Conservation (phyloP, 2,329 filamentous ascomycete genomes). For the Harringtonia aguacate region DNA sequence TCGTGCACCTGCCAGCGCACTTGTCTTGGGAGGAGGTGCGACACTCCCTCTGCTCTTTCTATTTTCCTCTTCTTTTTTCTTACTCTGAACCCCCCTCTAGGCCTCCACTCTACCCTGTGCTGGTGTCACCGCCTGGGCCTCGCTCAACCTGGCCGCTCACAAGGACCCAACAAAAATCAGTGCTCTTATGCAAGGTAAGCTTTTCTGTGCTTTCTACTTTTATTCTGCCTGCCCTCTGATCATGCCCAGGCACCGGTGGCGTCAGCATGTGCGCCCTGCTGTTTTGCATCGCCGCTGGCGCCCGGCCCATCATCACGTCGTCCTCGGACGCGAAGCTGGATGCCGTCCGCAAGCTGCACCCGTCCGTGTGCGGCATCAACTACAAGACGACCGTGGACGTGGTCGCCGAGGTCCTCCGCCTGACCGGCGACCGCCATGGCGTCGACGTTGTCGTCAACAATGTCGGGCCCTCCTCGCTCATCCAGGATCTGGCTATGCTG, state of each 20-base stretch:
- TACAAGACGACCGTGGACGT: constrained; percentile 14
- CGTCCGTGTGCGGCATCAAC: constrained; percentile 14
- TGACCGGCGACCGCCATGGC: constrained; percentile 15
- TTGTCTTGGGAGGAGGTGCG: constrained; percentile 16
- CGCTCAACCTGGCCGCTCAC: constrained; percentile 5
- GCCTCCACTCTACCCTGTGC: constrained; percentile 13
- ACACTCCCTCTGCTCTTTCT: not conserved
- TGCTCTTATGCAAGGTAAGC: not conserved
- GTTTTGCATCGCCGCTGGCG: constrained; percentile 14
- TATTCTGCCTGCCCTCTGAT: not conserved
- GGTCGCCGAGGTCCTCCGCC: constrained; percentile 9
- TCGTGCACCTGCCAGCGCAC: constrained; percentile 13
- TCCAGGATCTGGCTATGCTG: constrained; percentile 9
- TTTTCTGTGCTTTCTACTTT: not conserved
- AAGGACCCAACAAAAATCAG: not conserved
- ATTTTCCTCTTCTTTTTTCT: not conserved
- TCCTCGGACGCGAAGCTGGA: constrained; percentile 18
- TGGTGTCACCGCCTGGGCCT: constrained; percentile 14
- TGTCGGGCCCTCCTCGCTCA: constrained; percentile 12
- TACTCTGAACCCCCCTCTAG: not conserved
- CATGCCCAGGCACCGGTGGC: constrained; percentile 18
- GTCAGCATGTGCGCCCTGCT: constrained; percentile 17
- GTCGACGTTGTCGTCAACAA: constrained; percentile 19
- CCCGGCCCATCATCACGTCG: constrained; percentile 18
- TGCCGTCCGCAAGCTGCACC: constrained; percentile 11